Evolutionary conservation across 1,139 yeast species (phyloP).

Genomic region (Geotrichum cucujoidarum): DNA sequence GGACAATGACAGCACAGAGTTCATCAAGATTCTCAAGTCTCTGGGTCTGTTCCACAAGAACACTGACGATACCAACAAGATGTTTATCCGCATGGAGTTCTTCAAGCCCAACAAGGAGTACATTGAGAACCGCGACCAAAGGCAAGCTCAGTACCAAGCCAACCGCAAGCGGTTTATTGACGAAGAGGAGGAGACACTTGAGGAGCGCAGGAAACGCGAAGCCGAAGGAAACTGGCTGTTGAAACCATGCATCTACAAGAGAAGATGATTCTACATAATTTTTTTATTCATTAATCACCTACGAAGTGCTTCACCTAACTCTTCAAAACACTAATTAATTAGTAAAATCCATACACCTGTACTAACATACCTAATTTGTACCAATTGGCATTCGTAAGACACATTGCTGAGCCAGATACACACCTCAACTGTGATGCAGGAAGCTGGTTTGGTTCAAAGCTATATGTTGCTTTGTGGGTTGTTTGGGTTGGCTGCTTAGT

Average conservation of each 20-base stretch:
- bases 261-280: no score
- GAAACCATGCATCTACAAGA: conserved; percentile 92
- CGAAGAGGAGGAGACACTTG: conserved; percentile 54
- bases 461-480: no score
- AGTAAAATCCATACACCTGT: no score
- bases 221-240: conserved; percentile 86
- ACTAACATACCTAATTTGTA: neutral
- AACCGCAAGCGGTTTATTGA: conserved; percentile 64
- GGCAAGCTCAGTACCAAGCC: conserved; percentile 28
- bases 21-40: conserved; percentile 68
- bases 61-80: conserved; percentile 82
- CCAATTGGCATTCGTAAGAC: no score
- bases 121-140: conserved; percentile 58
- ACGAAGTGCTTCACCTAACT: no score
- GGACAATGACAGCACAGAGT: conserved; percentile 56
- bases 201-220: conserved; percentile 47
- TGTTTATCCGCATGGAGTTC: conserved; percentile 93
- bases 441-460: no score
- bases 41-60: conserved; percentile 82
- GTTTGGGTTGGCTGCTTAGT: no score
- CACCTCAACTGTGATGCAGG: no score
- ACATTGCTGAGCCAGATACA: no score
- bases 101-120: conserved; percentile 72
- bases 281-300: no score
- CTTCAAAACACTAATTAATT: no score